phyloP scores from a whole-genome alignment of 495 filamentous ascomycete genomes.

The Xylaria palmicola region DNA sequence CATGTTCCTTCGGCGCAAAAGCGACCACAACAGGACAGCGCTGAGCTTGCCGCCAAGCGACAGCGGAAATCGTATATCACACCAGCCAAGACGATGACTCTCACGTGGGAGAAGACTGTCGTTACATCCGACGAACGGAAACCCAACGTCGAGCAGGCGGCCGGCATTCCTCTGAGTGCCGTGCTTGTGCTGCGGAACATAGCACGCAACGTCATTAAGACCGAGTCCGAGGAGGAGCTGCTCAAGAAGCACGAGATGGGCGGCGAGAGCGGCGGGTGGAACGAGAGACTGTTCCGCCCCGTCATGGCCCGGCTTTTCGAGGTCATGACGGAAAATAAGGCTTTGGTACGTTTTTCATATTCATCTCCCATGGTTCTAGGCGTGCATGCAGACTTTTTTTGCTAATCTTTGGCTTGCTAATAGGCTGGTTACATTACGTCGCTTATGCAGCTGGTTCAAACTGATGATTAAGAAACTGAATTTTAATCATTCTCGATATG shows the following conservation, averaged over 20 bases:
- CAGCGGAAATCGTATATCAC: conserved; percentile 49
- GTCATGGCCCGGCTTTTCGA: conserved; percentile 49
- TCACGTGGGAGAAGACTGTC: conserved; percentile 62
- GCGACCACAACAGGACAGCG: conserved; percentile 22
- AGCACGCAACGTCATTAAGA: conserved; percentile 68
- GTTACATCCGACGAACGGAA: conserved; percentile 68
- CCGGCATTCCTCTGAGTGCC: conserved; percentile 80
- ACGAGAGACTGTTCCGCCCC: conserved; percentile 51
- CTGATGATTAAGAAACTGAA: conserved; percentile 22
- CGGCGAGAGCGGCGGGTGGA: conserved; percentile 40
- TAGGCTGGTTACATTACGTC: conserved; percentile 31
- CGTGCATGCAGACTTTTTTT: neutral
- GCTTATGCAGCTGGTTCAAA: conserved; percentile 30
- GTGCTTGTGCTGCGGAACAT: conserved; percentile 88
- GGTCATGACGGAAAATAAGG: conserved; percentile 54
- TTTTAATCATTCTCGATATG: neutral
- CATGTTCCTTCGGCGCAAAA: conserved; percentile 56
- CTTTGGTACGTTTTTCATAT: conserved; percentile 40
- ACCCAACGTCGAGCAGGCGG: conserved; percentile 58
- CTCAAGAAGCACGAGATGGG: conserved; percentile 46
- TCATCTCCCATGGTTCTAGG: neutral
- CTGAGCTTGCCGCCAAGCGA: conserved; percentile 35
- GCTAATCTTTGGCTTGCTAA: conserved; percentile 13
- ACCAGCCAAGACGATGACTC: conserved; percentile 53
- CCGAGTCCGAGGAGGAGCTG: conserved; percentile 52